Base-by-base conservation (phyloP, 1,284 basidiomycete species). In the Ceratobasidium sp. region DNA sequence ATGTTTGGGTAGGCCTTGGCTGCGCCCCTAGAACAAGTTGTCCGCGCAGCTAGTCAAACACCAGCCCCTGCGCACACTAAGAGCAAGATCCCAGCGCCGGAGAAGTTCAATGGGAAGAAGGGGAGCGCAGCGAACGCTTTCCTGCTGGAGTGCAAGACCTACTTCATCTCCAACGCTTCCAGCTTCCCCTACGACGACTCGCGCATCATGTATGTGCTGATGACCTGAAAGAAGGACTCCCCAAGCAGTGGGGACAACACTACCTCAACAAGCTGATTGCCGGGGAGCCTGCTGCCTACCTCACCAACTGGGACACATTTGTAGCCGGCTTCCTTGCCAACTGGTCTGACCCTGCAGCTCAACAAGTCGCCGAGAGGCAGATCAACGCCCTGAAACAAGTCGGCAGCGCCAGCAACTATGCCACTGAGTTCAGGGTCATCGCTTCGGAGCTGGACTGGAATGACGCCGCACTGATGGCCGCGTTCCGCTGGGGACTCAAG, bases 191-290 rank as follows among this genome's bases (percentile, higher is more conserved):
- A 3, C n/a, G 49, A 69, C 49, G 12, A 69, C 13, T n/a, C 67
- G 2, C 18, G 49, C 6, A 69, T 69, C 67, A 69, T 53, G 44
- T 69, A 51, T 53, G 67, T 69, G 44, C 23, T 51, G 12, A 69
- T 69, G 67, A 69, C 44, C n/a, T 69, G 33, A 51, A 69, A 46
- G 46, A 69, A 20, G 67, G 67, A 1, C 42, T 51, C 13, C 67
- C 44, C 42, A 53, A 69, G n/a, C 44, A 69, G 49, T 69, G 67
- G 67, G 67, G 67, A 4, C 67, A 69, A 28, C 26, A 26, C 18
- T 53, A 69, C 28, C 46, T 69, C n/a, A 26, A 53, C n/a, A 69
- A 69, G 28, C 26, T 69, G 13, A 13, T 51, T 23, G 28, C 20
- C 23, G 49, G 49, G 9, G 49, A 49, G 15, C 20, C 20, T 12